A percentile compares a stretch with the other conserved stretches of the same genome.
Conservation (phyloP, 768 basidiomycete species). For the Leucocoprinus leucothites region DNA sequence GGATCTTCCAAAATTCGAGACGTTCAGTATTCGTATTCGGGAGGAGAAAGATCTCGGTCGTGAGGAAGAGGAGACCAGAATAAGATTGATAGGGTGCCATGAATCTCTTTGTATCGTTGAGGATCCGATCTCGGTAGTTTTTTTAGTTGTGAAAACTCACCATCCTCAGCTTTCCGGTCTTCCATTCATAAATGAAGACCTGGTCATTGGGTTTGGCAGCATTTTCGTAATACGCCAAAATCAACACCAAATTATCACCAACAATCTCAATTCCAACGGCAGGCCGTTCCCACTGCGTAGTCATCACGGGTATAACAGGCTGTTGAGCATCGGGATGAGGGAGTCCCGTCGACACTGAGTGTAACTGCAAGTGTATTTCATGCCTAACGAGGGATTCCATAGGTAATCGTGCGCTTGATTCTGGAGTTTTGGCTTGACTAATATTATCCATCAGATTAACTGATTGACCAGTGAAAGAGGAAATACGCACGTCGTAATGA, state of each 20-base stretch:
- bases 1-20: constrained; percentile 37
- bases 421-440: no score
- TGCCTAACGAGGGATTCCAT: neutral
- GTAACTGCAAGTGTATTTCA: constrained; percentile 12
- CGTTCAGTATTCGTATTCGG: constrained; percentile 26
- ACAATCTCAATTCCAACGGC: constrained; percentile 43
- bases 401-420: no score
- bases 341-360: constrained; percentile 32
- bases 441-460: neutral
- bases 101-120: constrained; percentile 15
- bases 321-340: constrained; percentile 33
- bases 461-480: neutral
- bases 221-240: constrained; percentile 25
- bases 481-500: constrained; percentile 36
- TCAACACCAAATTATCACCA: constrained; percentile 39
- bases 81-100: constrained; percentile 24
- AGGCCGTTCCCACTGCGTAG: constrained; percentile 22
- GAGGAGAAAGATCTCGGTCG: constrained; percentile 28
- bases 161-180: constrained; percentile 30
- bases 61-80: constrained; percentile 30
- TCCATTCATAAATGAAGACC: constrained; percentile 44
- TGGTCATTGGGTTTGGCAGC: constrained; percentile 19
- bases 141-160: constrained; percentile 27
- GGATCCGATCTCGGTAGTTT: neutral
- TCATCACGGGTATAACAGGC: constrained; percentile 26